phyloP scores from a whole-genome alignment of 148 eudicot genomes.

The Camellia granthamiana region DNA sequence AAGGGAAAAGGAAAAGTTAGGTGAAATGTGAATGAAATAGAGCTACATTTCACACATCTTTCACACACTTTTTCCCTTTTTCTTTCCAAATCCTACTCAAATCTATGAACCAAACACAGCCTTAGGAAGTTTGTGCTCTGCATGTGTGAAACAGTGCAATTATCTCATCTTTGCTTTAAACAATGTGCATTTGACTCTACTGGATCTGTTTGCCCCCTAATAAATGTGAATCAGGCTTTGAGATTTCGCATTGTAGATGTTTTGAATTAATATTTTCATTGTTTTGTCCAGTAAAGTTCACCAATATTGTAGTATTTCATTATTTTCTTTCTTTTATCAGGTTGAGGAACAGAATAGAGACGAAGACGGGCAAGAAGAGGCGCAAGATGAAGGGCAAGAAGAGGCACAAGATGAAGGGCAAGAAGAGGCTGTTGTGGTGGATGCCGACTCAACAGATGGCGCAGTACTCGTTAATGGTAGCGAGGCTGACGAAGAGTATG shows the following conservation, averaged over 20 bases:
- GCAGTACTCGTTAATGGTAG: constrained; percentile 87
- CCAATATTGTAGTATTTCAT: constrained; percentile 4
- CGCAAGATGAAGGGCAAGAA: constrained; percentile 28
- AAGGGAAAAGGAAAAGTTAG: too few species aligned
- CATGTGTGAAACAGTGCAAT: background rate
- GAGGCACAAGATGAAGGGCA: constrained; percentile 46
- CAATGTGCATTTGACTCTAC: background rate
- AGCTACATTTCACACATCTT: too few species aligned
- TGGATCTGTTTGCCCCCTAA: background rate
- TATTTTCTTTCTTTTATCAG: constrained; percentile 14
- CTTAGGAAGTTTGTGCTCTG: constrained; percentile 11
- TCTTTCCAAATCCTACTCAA: too few species aligned
- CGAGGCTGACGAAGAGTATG: constrained; percentile 96
- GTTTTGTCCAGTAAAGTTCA: background rate
- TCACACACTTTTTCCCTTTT: too few species aligned
- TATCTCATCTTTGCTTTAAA: background rate
- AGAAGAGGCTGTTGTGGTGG: constrained; percentile 88
- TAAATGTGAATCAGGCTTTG: background rate
- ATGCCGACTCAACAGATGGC: constrained; percentile 94
- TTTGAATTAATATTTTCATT: background rate
- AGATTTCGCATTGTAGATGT: background rate
- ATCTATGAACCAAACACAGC: too few species aligned
- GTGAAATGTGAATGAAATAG: too few species aligned
- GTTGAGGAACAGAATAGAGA: constrained; percentile 49
- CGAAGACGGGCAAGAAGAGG: constrained; percentile 25